Percentiles rank a stretch among this genome's conserved stretches.
phyloP scores from a whole-genome alignment of 2,329 filamentous ascomycete genomes.

The Elsinoe necatrix region DNA sequence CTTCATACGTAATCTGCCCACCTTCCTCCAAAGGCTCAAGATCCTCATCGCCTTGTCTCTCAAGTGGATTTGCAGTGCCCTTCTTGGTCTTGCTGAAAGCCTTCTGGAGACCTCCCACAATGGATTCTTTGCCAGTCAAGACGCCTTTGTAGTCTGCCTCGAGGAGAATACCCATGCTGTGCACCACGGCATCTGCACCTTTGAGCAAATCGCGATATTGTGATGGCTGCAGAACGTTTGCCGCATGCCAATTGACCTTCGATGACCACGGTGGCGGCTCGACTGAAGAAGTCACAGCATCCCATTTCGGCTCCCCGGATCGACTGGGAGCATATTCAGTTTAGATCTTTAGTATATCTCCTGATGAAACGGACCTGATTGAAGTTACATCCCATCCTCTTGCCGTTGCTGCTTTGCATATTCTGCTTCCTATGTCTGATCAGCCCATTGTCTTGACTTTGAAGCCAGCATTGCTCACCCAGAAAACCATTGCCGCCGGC shows the following conservation, averaged over 20 bases:
- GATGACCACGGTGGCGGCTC: conserved; percentile 71
- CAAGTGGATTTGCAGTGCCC: conserved; percentile 59
- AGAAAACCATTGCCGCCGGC: conserved; percentile 92
- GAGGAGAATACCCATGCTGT: conserved; percentile 90
- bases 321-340: conserved; percentile 48
- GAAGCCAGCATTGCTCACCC: conserved; percentile 37
- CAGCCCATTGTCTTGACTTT: background rate
- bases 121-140: conserved; percentile 71
- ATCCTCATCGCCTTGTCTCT: conserved; percentile 49
- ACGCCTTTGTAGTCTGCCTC: conserved; percentile 98
- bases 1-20: conserved; percentile 83
- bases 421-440: conserved; percentile 51
- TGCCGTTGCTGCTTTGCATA: conserved; percentile 80
- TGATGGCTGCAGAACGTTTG: conserved; percentile 73
- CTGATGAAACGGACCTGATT: conserved; percentile 58
- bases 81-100: conserved; percentile 63
- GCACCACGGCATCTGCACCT: conserved; percentile 75
- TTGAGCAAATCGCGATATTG: conserved; percentile 71
- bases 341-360: background rate
- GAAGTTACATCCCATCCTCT: conserved; percentile 89
- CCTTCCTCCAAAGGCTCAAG: conserved; percentile 58
- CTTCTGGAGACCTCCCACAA: conserved; percentile 66
- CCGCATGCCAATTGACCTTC: conserved; percentile 77
- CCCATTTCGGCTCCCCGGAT: conserved; percentile 83
- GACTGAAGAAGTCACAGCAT: conserved; percentile 61